Evolutionary conservation across 2,329 filamentous ascomycete species (phyloP), one percentile per base, ranked within the genome.

Genomic region (Exophiala viscosa): DNA sequence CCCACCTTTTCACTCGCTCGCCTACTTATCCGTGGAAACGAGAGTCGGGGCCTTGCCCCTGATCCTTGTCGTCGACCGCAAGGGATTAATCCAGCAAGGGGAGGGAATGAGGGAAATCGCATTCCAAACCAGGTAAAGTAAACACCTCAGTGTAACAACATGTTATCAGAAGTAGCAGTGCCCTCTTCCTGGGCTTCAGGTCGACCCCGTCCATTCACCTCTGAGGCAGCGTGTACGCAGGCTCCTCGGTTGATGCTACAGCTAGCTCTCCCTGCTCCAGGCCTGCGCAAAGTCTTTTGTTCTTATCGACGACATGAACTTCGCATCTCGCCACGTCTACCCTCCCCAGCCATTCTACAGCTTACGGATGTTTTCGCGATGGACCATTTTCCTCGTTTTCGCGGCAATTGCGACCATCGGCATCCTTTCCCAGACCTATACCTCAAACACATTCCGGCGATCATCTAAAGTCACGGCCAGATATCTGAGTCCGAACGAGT

Each of bases 331-430:
- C n/a, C 50, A 52, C 18, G 45, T 48, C 20, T 54, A 50, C 41
- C 46, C 56, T 28, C 41, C 54, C 8, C 53, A 56, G 38, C 56
- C 56, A 20, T 33, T 53, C 15, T 56, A 54, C 36, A 35, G 50
- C 32, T 48, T 46, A 13, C 52, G 53, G 20, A 44, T 31, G 34
- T 45, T 50, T 8, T 18, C 56, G 31, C 56, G 56, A 43, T 59
- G 56, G 56, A 39, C 54, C 5, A 40, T 52, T 13, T 59, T 52
- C 41, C 20, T 59, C 20, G 53, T 52, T 3, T 10, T 59, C n/a
- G 52, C 52, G 5, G 53, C 56, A 14, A 42, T 59, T 14, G 45
- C 41, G 5, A 50, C 48, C 18, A 36, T 59, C 7, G 52, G 49
- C 33, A 33, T 59, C n/a, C 52, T 47, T 5, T 45, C 50, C 20